Base-by-base conservation (phyloP, 305 asterid species). In the Andrographis paniculata region DNA sequence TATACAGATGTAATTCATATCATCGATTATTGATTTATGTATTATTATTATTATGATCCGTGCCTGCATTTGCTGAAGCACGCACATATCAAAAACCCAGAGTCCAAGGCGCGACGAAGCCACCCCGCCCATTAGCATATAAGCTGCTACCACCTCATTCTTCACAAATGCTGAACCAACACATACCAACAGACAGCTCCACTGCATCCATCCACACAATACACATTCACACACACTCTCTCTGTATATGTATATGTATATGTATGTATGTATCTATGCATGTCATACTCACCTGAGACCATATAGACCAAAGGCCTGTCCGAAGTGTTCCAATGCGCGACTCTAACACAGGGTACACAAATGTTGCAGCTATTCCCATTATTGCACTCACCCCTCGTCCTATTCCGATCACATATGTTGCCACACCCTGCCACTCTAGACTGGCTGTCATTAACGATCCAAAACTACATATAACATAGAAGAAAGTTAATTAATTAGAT, bases 201-300 rank as follows among this genome's bases (percentile, higher is more conserved):
- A 91, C 98, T 89, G 80, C 79, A 66, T 52, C n/a, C n/a, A n/a
- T n/a, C n/a, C n/a, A n/a, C n/a, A n/a, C n/a, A n/a, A n/a, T n/a
- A n/a, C n/a, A n/a, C n/a, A n/a, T n/a, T n/a, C n/a, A n/a, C n/a
- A n/a, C n/a, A n/a, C n/a, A n/a, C n/a, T n/a, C n/a, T n/a, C n/a
- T n/a, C n/a, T n/a, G n/a, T n/a, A n/a, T n/a, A n/a, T n/a, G n/a
- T n/a, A n/a, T n/a, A n/a, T n/a, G n/a, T n/a, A n/a, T n/a, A n/a
- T n/a, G n/a, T n/a, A n/a, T n/a, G n/a, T n/a, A n/a, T n/a, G n/a
- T n/a, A n/a, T n/a, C n/a, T n/a, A n/a, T n/a, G n/a, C n/a, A n/a
- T n/a, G n/a, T n/a, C n/a, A n/a, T n/a, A n/a, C n/a, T n/a, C n/a
- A 89, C 98, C 93, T 91, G 96, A 41, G 79, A 74, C 95, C 99